A percentile compares a stretch with the other conserved stretches of the same genome.
phyloP scores from a whole-genome alignment of 345 rosid genomes.

The Eucalyptus regnans region DNA sequence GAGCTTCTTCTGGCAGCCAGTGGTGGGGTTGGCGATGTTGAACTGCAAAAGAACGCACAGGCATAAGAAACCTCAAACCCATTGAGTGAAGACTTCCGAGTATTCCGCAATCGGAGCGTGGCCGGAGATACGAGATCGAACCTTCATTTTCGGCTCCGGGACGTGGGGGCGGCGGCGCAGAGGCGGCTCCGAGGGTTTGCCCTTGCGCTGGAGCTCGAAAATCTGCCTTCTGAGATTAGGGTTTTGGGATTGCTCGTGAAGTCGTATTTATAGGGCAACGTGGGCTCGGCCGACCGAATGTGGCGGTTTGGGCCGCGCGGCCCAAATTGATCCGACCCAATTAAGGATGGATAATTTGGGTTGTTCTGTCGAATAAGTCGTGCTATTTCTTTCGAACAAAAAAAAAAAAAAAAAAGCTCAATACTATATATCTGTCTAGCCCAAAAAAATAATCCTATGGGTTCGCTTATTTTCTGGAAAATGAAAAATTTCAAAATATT shows the following conservation, averaged over 20 bases:
- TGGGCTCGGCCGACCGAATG: not conserved
- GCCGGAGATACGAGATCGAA: not conserved
- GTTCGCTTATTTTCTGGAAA: not conserved
- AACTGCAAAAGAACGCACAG: constrained; percentile 6
- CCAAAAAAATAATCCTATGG: not conserved
- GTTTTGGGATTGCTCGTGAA: accelerated
- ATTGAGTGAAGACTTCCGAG: not conserved
- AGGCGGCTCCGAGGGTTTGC: not conserved
- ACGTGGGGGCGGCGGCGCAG: not conserved
- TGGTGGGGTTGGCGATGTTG: constrained; percentile 39
- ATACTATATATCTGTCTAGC: accelerated
- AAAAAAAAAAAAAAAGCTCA: not conserved
- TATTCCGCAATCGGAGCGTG: not conserved
- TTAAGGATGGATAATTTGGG: not conserved
- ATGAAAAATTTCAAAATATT: not conserved
- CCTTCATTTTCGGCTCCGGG: not conserved
- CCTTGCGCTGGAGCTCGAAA: not conserved
- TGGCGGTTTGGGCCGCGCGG: not conserved
- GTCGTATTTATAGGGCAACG: not conserved
- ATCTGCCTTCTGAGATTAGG: not conserved
- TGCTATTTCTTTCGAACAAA: not conserved
- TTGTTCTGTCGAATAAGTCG: accelerated
- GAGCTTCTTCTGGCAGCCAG: constrained; percentile 48
- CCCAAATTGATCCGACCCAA: not conserved
- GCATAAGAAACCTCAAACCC: not conserved